These are phyloP conservation scores for Aspergillus ruber DNA, from an alignment of 2,329 filamentous ascomycete genomes.

Conservation along the genomic window DNA sequence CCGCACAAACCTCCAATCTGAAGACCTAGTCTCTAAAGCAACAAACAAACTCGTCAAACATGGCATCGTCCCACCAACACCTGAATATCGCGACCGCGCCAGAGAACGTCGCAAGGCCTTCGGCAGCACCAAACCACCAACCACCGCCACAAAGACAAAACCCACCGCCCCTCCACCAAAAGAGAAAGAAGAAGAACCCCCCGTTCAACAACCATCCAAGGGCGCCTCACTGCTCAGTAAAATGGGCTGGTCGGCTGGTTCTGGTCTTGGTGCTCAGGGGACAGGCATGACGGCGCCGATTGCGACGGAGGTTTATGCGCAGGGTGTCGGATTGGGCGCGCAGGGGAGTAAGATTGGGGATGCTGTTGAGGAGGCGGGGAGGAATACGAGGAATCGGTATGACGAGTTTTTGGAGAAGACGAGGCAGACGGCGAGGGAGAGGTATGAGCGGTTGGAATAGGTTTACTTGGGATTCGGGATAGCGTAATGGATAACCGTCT, in stretches of 20 bases:
- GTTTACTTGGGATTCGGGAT: background rate
- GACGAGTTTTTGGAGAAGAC: conserved; percentile 45
- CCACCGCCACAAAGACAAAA: conserved; percentile 12
- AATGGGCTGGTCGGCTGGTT: conserved; percentile 46
- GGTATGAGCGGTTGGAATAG: conserved; percentile 40
- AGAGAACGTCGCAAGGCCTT: conserved; percentile 41
- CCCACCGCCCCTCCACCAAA: conserved; percentile 20
- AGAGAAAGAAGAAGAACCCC: conserved; percentile 24
- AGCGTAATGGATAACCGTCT: background rate
- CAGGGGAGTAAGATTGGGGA: conserved; percentile 45
- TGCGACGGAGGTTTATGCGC: conserved; percentile 43
- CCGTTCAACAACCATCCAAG: conserved; percentile 35
- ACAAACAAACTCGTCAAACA: conserved; percentile 39
- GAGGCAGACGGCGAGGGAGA: conserved; percentile 40
- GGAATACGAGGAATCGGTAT: conserved; percentile 43
- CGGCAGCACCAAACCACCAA: conserved; percentile 22
- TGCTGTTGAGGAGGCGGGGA: conserved; percentile 42
- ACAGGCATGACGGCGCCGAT: conserved; percentile 44
- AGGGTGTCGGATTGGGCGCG: conserved; percentile 45
- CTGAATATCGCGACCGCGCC: conserved; percentile 44
- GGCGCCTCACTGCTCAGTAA: conserved; percentile 46
- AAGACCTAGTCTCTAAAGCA: conserved; percentile 38
- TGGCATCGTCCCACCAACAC: conserved; percentile 25
- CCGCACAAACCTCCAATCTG: conserved; percentile 48
- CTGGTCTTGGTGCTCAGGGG: conserved; percentile 44